These are phyloP conservation scores for Filobasidium floriforme DNA, from an alignment of 768 basidiomycete species.

Conservation along the genomic window DNA sequence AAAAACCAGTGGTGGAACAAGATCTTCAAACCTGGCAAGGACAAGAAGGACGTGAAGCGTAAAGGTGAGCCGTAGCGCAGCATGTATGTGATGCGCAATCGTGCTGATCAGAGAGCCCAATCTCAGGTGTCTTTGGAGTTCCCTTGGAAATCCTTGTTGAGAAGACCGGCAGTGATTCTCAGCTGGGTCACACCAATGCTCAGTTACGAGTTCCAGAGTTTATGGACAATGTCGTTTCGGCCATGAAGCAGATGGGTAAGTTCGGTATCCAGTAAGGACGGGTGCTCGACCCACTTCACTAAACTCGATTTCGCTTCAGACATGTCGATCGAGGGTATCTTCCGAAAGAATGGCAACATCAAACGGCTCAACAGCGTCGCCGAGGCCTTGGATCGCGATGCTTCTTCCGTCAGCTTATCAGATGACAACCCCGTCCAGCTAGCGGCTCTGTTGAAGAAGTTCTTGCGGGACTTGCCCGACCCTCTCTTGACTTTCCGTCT, in stretches of 20 bases:
- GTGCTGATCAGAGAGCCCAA: not conserved
- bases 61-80: constrained; percentile 52
- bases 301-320: constrained; percentile 51
- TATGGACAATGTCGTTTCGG: constrained; percentile 94
- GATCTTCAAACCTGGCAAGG: constrained; percentile 68
- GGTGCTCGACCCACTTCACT: constrained; percentile 1
- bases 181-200: constrained; percentile 77
- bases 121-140: constrained; percentile 78
- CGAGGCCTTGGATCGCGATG: constrained; percentile 90
- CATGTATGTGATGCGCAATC: not conserved
- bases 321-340: constrained; percentile 98
- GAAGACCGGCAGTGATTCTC: constrained; percentile 87
- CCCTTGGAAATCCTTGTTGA: constrained; percentile 89
- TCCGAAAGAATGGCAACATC: constrained; percentile 97
- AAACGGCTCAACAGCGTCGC: constrained; percentile 80
- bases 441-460: constrained; percentile 93
- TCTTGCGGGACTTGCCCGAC: constrained; percentile 90
- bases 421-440: constrained; percentile 95
- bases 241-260: constrained; percentile 98
- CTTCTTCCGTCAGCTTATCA: constrained; percentile 78
- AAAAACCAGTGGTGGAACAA: constrained; percentile 95
- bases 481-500: constrained; percentile 91
- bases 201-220: constrained; percentile 89
- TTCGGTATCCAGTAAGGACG: constrained; percentile 10
- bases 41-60: constrained; percentile 69